These are phyloP conservation scores for Diaporthe eres DNA, from an alignment of 2,329 filamentous ascomycete species.

Conservation along the genomic window DNA sequence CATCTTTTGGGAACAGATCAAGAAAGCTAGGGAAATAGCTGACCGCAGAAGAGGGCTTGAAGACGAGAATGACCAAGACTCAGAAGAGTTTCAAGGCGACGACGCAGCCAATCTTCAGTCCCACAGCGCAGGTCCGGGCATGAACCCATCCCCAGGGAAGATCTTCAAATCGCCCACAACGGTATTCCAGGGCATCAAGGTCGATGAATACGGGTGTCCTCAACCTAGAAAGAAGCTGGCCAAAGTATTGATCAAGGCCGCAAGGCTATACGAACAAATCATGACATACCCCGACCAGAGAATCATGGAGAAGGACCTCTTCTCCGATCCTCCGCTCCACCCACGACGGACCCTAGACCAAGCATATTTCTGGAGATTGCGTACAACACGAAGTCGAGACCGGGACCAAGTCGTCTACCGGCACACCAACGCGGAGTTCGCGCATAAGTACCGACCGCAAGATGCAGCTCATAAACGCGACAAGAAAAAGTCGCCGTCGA, in stretches of 20 bases:
- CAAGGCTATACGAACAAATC: conserved; percentile 54
- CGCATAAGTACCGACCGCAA: conserved; percentile 16
- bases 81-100: background rate
- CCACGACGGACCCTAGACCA: conserved; percentile 62
- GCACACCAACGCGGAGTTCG: conserved; percentile 46
- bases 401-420: conserved; percentile 59
- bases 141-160: background rate
- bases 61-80: background rate
- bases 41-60: background rate
- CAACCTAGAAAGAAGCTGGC: conserved; percentile 45
- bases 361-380: conserved; percentile 57
- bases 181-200: conserved; percentile 9
- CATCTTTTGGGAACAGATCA: conserved; percentile 34
- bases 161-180: conserved; percentile 37
- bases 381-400: conserved; percentile 56
- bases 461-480: background rate
- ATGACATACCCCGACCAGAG: conserved; percentile 52
- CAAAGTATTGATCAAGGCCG: conserved; percentile 50
- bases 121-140: background rate
- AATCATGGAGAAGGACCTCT: conserved; percentile 52
- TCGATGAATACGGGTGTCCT: conserved; percentile 14
- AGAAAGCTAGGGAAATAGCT: conserved; percentile 2
- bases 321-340: conserved; percentile 54
- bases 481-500: conserved; percentile 17
- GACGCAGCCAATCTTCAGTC: background rate